A percentile compares a stretch with the other conserved stretches of the same genome.
These are phyloP conservation scores for Phytophthora tubulina DNA, from an alignment of 352 stramenopile species.

Conservation along the genomic window DNA sequence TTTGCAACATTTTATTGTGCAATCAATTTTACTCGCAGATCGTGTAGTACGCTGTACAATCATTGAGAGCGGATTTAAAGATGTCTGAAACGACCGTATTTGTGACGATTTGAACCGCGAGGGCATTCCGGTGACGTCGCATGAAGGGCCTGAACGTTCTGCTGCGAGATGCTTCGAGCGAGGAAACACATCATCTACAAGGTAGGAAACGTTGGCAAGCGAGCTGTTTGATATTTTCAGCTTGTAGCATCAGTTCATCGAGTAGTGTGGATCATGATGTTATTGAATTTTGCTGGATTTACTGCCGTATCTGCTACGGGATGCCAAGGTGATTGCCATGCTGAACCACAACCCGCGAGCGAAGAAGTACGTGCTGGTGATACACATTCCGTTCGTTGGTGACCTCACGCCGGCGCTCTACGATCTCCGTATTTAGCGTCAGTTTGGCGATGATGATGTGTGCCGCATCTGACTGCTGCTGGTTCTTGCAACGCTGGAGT, in stretches of 20 bases:
- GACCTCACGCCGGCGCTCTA: conserved; percentile 52
- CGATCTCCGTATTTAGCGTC: conserved; percentile 50
- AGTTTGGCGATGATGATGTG: background rate
- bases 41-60: conserved; percentile 53
- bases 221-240: background rate
- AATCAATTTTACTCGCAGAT: conserved; percentile 64
- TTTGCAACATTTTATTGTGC: background rate
- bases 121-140: too few species aligned
- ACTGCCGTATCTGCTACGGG: conserved; percentile 37
- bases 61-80: conserved; percentile 38
- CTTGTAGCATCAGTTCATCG: background rate
- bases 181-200: conserved; percentile 69
- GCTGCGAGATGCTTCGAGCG: conserved; percentile 55
- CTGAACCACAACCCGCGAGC: conserved; percentile 67
- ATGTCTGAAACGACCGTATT: background rate
- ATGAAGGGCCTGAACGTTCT: conserved; percentile 68
- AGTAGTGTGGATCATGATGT: too few species aligned
- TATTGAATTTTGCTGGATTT: background rate
- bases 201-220: conserved; percentile 25
- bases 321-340: conserved; percentile 67
- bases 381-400: conserved; percentile 70
- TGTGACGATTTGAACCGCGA: too few species aligned
- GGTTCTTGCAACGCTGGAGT: conserved; percentile 39
- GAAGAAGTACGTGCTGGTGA: conserved; percentile 65
- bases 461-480: background rate